These are phyloP conservation scores for Shiraia bambusicola DNA, from an alignment of 2,329 filamentous ascomycete genomes.

Conservation along the genomic window DNA sequence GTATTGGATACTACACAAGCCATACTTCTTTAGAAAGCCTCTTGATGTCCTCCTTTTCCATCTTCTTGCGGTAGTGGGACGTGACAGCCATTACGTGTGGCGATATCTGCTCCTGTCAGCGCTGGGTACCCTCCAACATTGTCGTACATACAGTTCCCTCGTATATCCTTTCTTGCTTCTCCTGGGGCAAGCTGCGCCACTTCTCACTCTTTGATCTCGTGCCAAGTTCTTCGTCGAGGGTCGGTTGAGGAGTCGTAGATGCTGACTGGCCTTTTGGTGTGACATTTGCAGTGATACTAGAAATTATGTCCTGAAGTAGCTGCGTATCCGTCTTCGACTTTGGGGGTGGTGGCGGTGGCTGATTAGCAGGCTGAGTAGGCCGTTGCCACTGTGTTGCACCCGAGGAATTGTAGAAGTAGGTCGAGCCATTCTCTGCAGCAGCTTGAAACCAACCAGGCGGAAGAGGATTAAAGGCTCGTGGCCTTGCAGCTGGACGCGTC, in stretches of 20 bases:
- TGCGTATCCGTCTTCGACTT: conserved; percentile 73
- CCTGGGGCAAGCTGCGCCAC: conserved; percentile 68
- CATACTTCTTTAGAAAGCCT: conserved; percentile 63
- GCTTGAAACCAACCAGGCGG: conserved; percentile 86
- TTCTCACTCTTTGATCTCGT: conserved; percentile 60
- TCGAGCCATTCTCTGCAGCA: conserved; percentile 64
- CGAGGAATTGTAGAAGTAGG: conserved; percentile 78
- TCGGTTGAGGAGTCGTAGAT: conserved; percentile 66
- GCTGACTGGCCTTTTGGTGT: conserved; percentile 57
- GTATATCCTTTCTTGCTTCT: conserved; percentile 94
- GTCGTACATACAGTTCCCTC: conserved; percentile 76
- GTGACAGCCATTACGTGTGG: conserved; percentile 83
- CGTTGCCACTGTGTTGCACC: conserved; percentile 80
- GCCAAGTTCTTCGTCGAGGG: conserved; percentile 56
- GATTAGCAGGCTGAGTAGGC: conserved; percentile 66
- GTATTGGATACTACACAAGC: neutral
- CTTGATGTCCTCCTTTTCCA: conserved; percentile 76
- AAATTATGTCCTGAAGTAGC: conserved; percentile 71
- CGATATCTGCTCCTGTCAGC: conserved; percentile 61
- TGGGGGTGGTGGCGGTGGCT: conserved; percentile 59
- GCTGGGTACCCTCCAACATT: neutral
- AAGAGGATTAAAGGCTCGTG: conserved; percentile 62
- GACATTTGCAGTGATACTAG: conserved; percentile 73
- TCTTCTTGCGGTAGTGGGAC: conserved; percentile 82
- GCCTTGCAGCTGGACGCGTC: conserved; percentile 50